phyloP scores from a whole-genome alignment of 345 rosid species.

The Eucalyptus sp. region DNA sequence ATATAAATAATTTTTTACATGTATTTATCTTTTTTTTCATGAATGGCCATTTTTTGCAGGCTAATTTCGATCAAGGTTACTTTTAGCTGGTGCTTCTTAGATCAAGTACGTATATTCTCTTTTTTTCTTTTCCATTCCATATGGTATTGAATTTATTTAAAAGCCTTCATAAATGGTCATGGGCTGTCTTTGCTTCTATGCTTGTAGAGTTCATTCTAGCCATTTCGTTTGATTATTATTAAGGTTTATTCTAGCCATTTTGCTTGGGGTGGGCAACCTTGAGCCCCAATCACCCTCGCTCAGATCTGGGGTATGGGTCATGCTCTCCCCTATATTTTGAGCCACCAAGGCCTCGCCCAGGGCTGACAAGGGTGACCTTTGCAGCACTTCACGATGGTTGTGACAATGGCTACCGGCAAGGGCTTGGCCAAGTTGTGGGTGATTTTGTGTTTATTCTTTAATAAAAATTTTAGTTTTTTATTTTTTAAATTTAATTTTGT shows the following conservation, averaged over 20 bases:
- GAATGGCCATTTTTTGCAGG: background rate
- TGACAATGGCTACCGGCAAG: accelerated
- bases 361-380: no score
- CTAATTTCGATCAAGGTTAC: background rate
- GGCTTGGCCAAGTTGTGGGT: no score
- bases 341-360: no score
- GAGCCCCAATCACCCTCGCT: no score
- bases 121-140: background rate
- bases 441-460: no score
- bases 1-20: background rate
- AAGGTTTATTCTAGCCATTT: background rate
- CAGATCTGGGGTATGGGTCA: no score
- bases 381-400: accelerated
- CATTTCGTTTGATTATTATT: background rate
- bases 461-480: no score
- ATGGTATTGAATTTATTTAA: background rate
- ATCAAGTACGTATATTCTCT: background rate
- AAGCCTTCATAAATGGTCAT: background rate
- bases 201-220: background rate
- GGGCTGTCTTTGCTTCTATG: background rate
- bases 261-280: no score
- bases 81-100: background rate
- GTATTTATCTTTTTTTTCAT: background rate
- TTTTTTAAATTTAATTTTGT: no score
- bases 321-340: no score